phyloP scores from a whole-genome alignment of 208 protist genomes.

The Wallacemonas sp. region DNA sequence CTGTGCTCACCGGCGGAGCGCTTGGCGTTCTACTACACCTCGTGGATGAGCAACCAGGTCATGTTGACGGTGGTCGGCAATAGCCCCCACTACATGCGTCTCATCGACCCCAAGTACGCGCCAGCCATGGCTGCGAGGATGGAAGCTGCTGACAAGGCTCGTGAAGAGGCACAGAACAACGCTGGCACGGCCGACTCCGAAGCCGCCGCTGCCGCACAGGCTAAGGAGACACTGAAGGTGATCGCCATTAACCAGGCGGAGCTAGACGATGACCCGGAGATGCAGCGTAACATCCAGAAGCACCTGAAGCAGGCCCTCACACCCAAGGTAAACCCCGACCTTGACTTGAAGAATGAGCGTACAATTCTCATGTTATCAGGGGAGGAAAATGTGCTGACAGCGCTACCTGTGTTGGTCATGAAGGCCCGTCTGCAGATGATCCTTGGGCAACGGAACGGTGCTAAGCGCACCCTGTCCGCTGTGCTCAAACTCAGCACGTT shows the following conservation, averaged over 20 bases:
- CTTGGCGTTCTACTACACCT: slow-evolving; percentile 11
- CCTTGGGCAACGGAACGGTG: background rate
- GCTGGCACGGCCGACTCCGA: background rate
- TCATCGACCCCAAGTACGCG: background rate
- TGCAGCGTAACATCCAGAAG: background rate
- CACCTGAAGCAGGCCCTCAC: slow-evolving; percentile 6
- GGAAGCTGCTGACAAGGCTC: background rate
- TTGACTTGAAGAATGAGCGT: slow-evolving; percentile 5
- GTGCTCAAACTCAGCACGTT: slow-evolving; percentile 1
- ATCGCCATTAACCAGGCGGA: background rate
- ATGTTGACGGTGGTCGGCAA: slow-evolving; percentile 3
- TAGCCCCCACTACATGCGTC: slow-evolving; percentile 1
- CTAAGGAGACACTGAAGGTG: background rate
- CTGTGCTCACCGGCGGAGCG: slow-evolving; percentile 10
- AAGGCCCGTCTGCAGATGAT: slow-evolving; percentile 2
- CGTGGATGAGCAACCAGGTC: slow-evolving; percentile 5
- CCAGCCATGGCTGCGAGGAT: background rate
- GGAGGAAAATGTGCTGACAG: slow-evolving; percentile 3
- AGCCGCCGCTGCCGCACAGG: background rate
- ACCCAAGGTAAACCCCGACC: background rate
- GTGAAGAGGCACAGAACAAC: background rate
- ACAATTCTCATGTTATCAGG: slow-evolving; percentile 7
- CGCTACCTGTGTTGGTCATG: background rate
- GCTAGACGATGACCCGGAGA: background rate
- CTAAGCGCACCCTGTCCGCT: background rate